Conservation (phyloP, 2,329 filamentous ascomycete genomes). For the Lasiodiplodia citricola region DNA sequence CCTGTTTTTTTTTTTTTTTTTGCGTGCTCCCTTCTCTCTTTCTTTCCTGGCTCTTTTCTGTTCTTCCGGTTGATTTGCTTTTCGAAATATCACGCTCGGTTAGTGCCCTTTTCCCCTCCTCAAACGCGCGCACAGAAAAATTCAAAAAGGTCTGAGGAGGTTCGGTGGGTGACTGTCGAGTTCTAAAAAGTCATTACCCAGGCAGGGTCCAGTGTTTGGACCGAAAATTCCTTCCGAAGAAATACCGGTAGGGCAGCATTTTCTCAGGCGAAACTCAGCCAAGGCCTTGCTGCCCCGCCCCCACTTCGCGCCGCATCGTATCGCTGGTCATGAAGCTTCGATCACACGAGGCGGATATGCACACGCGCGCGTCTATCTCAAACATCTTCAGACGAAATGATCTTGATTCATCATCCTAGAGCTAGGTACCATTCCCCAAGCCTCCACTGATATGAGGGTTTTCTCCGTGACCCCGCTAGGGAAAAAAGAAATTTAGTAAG, state of each 20-base stretch:
- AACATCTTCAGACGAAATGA: background rate
- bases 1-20: background rate
- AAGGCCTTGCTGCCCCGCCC: slow-evolving; percentile 2
- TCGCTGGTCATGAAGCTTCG: background rate
- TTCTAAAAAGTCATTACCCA: background rate
- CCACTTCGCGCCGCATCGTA: background rate
- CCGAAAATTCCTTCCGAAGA: slow-evolving; percentile 19
- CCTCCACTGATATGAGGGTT: background rate
- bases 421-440: background rate
- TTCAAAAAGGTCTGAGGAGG: background rate
- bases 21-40: too few relatives aligned
- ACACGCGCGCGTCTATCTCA: background rate
- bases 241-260: slow-evolving; percentile 19
- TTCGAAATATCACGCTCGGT: background rate
- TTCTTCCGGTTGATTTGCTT: background rate
- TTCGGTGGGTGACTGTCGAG: background rate
- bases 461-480: background rate
- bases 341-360: slow-evolving; percentile 2
- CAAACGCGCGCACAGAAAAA: background rate
- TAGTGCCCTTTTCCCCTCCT: background rate
- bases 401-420: background rate
- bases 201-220: background rate
- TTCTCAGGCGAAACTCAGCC: background rate
- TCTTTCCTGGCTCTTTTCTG: background rate
- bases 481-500: background rate